Conservation (phyloP, 805 yeast species). For the Yamadazyma sp. region DNA sequence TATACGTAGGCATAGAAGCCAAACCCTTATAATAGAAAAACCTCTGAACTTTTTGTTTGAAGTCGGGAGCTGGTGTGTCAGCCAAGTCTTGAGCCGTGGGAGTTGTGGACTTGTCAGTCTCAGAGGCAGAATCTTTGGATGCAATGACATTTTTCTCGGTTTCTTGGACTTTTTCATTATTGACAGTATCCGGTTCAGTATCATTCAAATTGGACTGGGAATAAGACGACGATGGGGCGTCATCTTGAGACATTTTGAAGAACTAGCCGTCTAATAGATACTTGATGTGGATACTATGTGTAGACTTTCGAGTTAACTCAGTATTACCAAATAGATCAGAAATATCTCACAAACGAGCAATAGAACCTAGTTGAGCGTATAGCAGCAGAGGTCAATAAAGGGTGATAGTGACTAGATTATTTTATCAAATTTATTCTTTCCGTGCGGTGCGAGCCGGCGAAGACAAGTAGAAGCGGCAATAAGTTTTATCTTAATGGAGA, state of each 20-base stretch:
- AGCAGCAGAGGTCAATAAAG: too few species aligned
- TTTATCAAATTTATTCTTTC: too few species aligned
- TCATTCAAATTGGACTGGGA: conserved; percentile 6
- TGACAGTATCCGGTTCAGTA: conserved; percentile 2
- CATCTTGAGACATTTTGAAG: conserved; percentile 6
- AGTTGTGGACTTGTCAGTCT: neutral
- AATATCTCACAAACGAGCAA: too few species aligned
- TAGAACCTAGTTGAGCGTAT: too few species aligned
- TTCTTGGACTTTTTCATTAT: conserved; percentile 1
- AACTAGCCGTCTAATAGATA: too few species aligned
- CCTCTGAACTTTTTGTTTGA: conserved; percentile 20
- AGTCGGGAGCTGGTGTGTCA: conserved; percentile 22
- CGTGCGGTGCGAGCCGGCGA: too few species aligned
- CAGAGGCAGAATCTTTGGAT: neutral
- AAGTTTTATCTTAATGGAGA: too few species aligned
- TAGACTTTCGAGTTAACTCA: too few species aligned
- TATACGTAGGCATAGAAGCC: conserved; percentile 32
- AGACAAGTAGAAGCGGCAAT: too few species aligned
- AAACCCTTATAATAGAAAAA: conserved; percentile 23
- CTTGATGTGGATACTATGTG: too few species aligned
- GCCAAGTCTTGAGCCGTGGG: conserved; percentile 8
- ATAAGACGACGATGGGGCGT: conserved; percentile 5
- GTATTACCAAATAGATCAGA: too few species aligned
- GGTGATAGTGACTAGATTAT: too few species aligned
- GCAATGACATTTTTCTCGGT: neutral